Conservation (phyloP, 225 moss, liverwort and hornwort genomes). For the Climacium dendroides region DNA sequence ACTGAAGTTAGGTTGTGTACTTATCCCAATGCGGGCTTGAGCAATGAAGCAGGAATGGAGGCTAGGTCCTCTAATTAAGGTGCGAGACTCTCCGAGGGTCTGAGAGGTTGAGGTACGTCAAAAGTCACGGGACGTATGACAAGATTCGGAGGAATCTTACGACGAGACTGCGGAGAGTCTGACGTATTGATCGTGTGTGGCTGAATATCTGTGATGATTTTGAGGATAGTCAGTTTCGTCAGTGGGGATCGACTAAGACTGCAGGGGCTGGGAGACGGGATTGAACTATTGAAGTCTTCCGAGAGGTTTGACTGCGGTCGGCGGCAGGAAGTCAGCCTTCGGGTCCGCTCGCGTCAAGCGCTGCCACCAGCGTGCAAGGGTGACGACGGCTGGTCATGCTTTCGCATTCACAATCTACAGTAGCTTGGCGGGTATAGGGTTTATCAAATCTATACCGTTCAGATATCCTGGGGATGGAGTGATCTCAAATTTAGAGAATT, state of each 20-base stretch:
- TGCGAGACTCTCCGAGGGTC: too few species aligned
- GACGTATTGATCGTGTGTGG: background rate
- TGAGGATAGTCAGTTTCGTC: background rate
- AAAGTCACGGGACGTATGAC: background rate
- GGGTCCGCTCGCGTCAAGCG: background rate
- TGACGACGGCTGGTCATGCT: background rate
- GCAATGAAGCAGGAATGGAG: background rate
- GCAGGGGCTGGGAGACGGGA: background rate
- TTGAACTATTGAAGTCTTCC: background rate
- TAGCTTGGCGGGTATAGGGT: too few species aligned
- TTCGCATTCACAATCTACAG: background rate
- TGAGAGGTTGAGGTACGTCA: background rate
- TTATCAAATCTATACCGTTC: accelerated
- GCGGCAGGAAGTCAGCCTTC: background rate
- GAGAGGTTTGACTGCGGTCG: background rate
- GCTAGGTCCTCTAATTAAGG: background rate
- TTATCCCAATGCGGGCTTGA: background rate
- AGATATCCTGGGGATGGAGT: accelerated
- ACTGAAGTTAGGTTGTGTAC: background rate
- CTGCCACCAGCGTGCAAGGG: background rate
- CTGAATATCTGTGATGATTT: too few species aligned
- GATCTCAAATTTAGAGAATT: background rate
- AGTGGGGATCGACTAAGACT: background rate
- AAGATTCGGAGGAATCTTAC: background rate
- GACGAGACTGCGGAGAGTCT: background rate